These are phyloP conservation scores for Carex myosuroides DNA, from an alignment of 176 grass and related monocot species.

Conservation along the genomic window DNA sequence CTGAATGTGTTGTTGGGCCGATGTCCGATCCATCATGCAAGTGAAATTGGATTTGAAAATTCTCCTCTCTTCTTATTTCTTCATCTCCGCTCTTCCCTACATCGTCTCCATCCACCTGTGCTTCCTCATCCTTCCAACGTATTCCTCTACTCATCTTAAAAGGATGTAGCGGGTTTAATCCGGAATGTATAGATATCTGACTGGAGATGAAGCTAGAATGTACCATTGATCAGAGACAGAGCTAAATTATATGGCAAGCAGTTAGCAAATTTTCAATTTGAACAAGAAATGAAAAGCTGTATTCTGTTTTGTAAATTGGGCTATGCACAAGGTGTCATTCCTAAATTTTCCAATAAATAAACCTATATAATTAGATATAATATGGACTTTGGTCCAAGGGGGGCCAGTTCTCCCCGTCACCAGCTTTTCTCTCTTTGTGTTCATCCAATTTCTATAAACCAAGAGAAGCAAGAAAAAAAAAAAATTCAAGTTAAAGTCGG, in stretches of 20 bases:
- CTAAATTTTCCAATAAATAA: neutral
- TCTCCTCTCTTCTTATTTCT: neutral
- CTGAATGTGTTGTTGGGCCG: constrained; percentile 7
- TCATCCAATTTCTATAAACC: neutral
- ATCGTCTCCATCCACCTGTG: neutral
- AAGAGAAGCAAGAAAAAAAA: neutral
- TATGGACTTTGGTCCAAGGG: neutral
- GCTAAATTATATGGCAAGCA: neutral
- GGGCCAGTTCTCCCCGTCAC: neutral
- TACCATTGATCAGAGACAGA: neutral
- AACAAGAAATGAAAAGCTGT: neutral
- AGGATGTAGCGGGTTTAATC: neutral
- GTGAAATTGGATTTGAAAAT: constrained; percentile 19
- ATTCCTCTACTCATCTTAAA: neutral
- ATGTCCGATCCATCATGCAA: constrained; percentile 25
- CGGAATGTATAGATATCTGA: neutral
- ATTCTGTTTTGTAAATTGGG: neutral
- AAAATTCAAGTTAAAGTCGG: neutral
- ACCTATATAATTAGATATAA: neutral
- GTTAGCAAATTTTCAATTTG: neutral
- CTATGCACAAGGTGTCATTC: neutral
- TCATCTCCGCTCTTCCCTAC: neutral
- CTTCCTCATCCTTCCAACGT: constrained; percentile 19
- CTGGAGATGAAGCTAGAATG: neutral
- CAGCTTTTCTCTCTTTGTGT: neutral